phyloP scores from a whole-genome alignment of 2,329 filamentous ascomycete genomes.

The Eurotiales sp. region DNA sequence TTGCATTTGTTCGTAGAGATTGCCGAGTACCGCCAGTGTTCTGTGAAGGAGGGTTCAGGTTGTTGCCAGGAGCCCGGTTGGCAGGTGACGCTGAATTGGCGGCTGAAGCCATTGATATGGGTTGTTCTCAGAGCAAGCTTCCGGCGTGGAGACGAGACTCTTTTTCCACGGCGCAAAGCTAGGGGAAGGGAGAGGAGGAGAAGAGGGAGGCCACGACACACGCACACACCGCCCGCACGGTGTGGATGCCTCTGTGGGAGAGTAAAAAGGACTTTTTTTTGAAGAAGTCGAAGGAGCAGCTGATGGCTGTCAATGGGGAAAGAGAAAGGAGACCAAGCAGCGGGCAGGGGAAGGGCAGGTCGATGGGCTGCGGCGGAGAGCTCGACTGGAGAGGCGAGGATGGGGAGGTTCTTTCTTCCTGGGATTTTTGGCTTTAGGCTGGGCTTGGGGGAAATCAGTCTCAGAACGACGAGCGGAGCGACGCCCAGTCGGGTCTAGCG shows the following conservation, averaged over 20 bases:
- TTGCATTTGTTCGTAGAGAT: constrained; percentile 49
- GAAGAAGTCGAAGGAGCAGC: constrained; percentile 8
- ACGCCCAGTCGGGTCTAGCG: constrained; percentile 9
- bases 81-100: constrained; percentile 29
- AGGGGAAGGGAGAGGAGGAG: constrained; percentile 28
- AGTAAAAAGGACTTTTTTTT: constrained; percentile 15
- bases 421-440: constrained; percentile 3
- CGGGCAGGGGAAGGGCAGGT: not conserved
- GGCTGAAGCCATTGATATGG: constrained; percentile 39
- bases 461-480: constrained; percentile 8
- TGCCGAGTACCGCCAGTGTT: constrained; percentile 37
- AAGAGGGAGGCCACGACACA: constrained; percentile 35
- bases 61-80: constrained; percentile 26
- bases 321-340: not conserved
- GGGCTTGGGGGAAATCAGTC: constrained; percentile 15
- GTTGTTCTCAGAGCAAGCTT: constrained; percentile 26
- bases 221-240: constrained; percentile 39
- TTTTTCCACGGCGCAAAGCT: constrained; percentile 31
- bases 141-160: constrained; percentile 29
- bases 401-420: constrained; percentile 1
- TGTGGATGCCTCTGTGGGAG: constrained; percentile 12
- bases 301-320: constrained; percentile 11
- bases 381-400: constrained; percentile 11
- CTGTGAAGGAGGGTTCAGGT: constrained; percentile 33
- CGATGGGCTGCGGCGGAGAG: constrained; percentile 2